Evolutionary conservation across 768 basidiomycete genomes (phyloP), one percentile per base, ranked within the genome.

Genomic region (Pleurotus ostreatus): DNA sequence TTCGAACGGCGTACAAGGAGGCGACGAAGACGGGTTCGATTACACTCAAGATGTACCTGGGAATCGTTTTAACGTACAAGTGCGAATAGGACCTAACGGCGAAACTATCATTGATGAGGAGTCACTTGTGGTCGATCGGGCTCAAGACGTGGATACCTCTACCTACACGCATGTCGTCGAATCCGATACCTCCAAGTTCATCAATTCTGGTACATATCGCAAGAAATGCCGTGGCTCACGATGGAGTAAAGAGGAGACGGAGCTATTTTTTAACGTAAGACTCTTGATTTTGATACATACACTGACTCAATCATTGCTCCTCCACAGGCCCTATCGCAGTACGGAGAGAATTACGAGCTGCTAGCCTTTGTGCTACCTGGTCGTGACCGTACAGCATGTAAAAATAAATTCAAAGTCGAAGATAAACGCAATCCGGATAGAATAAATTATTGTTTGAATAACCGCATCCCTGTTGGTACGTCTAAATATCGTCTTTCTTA

Each of bases 301-400:
- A 22, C 40, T 61, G n/a, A 52, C 55, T 61, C 13, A 69, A 25
- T n/a, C 22, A 25, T n/a, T 5, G 54, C 30, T 2, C 25, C 34
- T 44, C 30, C 52, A n/a, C 63, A 95, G 94, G 92, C 90, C n/a
- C 73, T 95, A 26, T 79, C 85, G 3, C 92, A 94, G 66, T 94
- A 92, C 61, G 92, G 92, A 30, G 90, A 94, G 68, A 94, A 95
- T 63, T 96, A 95, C 64, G 93, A 95, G 67, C 79, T 95, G 41
- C 94, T 96, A 59, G 89, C 94, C 2, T 86, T 85, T 62, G 78
- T 94, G 11, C 78, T 96, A 16, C 91, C 92, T 39, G 86, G 88
- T 15, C 86, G 94, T 13, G 89, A 92, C 64, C 80, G 94, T 16
- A 92, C 89, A 65, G 86, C 93, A 23, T 93, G 94, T 69, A 94